Evolutionary conservation across 2,329 filamentous ascomycete species (phyloP).

Genomic region (Fusarium marasasianum): DNA sequence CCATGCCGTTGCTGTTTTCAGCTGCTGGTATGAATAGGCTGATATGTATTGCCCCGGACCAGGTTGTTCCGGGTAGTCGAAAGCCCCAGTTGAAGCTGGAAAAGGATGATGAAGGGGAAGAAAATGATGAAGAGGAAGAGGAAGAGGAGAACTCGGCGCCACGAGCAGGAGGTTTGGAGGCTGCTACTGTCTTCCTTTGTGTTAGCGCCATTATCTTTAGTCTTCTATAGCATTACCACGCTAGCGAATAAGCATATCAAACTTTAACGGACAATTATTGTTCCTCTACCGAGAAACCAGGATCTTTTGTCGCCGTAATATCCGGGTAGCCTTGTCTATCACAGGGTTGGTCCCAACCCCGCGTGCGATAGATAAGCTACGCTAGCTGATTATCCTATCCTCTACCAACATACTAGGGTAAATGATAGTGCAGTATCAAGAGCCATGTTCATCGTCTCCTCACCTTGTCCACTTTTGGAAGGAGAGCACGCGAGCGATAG

Average conservation of each 20-base stretch:
- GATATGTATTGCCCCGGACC: background rate
- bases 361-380: background rate
- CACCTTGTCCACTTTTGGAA: slow-evolving; percentile 18
- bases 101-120: background rate
- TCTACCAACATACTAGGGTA: too few relatives aligned
- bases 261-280: background rate
- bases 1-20: background rate
- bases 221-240: background rate
- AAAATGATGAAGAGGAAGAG: background rate
- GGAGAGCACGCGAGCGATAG: slow-evolving; percentile 18
- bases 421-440: background rate
- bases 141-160: background rate
- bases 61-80: background rate
- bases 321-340: background rate
- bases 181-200: background rate
- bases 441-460: background rate
- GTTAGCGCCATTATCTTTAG: background rate
- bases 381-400: background rate
- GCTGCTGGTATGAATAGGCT: background rate
- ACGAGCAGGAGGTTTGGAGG: background rate
- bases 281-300: background rate
- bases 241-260: background rate
- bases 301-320: background rate
- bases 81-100: background rate
- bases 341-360: background rate